Base-by-base conservation (phyloP, 345 rosid species). In the Populus euphratica region DNA sequence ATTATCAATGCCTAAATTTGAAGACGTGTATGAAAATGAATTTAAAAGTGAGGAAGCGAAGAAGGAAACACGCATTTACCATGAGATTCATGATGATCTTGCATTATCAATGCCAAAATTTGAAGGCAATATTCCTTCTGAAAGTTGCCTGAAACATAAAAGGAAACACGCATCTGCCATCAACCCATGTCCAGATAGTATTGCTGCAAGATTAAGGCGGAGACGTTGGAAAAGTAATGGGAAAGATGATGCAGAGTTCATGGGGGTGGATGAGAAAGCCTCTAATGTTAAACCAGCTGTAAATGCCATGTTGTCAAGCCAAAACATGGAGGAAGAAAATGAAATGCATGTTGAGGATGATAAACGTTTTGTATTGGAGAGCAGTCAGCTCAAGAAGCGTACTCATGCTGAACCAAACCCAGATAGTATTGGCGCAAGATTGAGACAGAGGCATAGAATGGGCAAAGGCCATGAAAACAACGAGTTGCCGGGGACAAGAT, bases 131-230 rank as follows among this genome's bases (percentile, higher is more conserved):
- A 23, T 47, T 36, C 54, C 62, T 31, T 29, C n/a, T 41, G 80
- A 27, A 31, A 63, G 50, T 65, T 6, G 70, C 71, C 68, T 14
- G 38, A 86, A 66, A 25, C 80, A 72, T 4, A 47, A 59, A 64
- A 73, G 49, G 75, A 82, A 79, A 77, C 69, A 72, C 33, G 79
- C 72, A 17, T 44, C 50, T 10, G 20, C 79, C 31, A 36, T 54
- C 4, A 85, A 85, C 75, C 82, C 82, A 64, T 78, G 39, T 77
- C 83, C 78, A 12, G 78, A 87, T 39, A 81, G 86, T 64, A 84
- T 85, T 73, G 86, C 79, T 74, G 89, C 87, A 81, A 84, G 92
- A 84, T 75, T 87, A 36, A 85, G 89, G 69, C 88, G 73, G 76
- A 79, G 87, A 63, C 87, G 78, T 61, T 78, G 70, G 75, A 59